Evolutionary conservation across 768 basidiomycete genomes (phyloP).

Genomic region (Tulasnella sp.): DNA sequence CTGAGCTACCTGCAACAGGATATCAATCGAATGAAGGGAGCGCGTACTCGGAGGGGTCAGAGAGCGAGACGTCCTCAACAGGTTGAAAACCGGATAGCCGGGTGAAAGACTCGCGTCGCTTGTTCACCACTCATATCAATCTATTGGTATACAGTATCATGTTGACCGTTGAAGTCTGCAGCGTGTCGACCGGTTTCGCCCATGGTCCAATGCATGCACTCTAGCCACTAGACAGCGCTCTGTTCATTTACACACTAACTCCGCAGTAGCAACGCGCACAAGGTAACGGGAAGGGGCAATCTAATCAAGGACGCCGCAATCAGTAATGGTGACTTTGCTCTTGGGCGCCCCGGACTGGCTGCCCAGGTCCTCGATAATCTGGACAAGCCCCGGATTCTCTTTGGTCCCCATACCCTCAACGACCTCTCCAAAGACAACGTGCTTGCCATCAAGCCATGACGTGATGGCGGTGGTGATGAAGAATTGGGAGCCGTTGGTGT

Average conservation of each 20-base stretch:
- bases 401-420: constrained; percentile 41
- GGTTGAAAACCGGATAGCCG: neutral
- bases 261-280: neutral
- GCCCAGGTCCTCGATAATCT: constrained; percentile 36
- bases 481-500: constrained; percentile 51
- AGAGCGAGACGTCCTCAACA: neutral
- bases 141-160: neutral
- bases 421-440: constrained; percentile 47
- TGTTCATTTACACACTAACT: neutral
- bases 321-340: constrained; percentile 33
- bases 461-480: constrained; percentile 42
- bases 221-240: neutral
- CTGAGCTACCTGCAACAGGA: neutral
- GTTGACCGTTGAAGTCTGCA: neutral
- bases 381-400: no score
- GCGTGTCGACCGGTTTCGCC: neutral
- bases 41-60: neutral
- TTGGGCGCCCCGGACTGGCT: constrained; percentile 36
- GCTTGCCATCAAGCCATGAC: constrained; percentile 43
- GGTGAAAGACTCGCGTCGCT: neutral
- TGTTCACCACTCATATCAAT: neutral
- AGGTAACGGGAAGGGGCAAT: neutral
- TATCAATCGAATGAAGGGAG: neutral
- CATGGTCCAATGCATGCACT: neutral
- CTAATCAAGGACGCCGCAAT: constrained; percentile 32